Base-by-base conservation (phyloP, 1,284 basidiomycete species). In the Microbotryomycetes sp. region DNA sequence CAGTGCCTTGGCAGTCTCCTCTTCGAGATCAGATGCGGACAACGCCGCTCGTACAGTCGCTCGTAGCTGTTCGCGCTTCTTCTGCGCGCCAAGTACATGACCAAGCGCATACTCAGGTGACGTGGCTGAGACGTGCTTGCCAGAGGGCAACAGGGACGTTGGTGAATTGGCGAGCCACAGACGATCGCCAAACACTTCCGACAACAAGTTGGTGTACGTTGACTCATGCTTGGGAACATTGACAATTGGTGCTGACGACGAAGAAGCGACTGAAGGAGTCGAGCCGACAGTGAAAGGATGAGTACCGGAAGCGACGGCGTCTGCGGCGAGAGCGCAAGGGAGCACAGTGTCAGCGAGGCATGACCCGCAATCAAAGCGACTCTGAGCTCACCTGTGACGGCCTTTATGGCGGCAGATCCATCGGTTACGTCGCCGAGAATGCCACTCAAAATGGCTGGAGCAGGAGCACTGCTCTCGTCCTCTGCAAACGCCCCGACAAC, bases 21-120 rank as follows among this genome's bases (percentile, higher is more conserved):
- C 71, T 49, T 73, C 67, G 56, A 72, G 63, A 14, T 73, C 65
- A 32, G 72, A 65, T 12, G 65, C 52, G 12, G 73, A 68, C 51
- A 76, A 59, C 7, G 68, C 71, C 1, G 68, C 60, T 54, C 72
- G 70, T 32, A 74, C 73, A 28, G 70, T 64, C 29, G 61, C 51
- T 22, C 66, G 63, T 19, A 76, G 70, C 58, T 70, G 51, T 29
- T 80, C 79, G 23, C 89, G 83, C 67, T 84, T 82, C 64, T 87
- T 85, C 60, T 91, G 76, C 73, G 92, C 84, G 4, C 87, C 88
- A 29, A 90, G 85, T 49, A 92, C 86, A 63, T 91, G 87, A 47
- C 94, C 93, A 36, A 97, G 83, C 0, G 94, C 93, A 74, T 88
- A 97, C 73, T 97, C 91, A 2, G 94, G 94, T 42, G 83, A 88